phyloP scores from a whole-genome alignment of 768 basidiomycete genomes.

The Holtermannia corniformis region DNA sequence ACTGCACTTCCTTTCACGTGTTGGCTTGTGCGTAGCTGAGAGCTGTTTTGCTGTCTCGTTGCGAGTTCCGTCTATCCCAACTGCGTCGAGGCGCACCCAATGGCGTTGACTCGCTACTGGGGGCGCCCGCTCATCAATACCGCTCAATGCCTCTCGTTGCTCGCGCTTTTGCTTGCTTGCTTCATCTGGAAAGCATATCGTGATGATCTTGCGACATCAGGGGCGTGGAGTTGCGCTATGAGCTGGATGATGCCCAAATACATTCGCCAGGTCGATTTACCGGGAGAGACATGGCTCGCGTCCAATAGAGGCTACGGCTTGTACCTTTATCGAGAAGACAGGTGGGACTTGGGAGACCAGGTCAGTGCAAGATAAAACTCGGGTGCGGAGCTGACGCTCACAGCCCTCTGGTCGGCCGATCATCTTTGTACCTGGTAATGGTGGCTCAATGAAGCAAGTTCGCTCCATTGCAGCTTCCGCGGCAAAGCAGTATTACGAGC shows the following conservation, averaged over 20 bases:
- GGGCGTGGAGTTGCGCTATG: conserved; percentile 59
- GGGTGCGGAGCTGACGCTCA: background rate
- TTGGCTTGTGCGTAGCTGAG: too few species aligned
- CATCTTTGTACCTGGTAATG: conserved; percentile 93
- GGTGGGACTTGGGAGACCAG: conserved; percentile 60
- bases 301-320: conserved; percentile 66
- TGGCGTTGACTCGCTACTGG: too few species aligned
- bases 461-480: conserved; percentile 92
- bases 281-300: too few species aligned
- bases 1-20: too few species aligned
- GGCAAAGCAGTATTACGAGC: conserved; percentile 62
- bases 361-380: conserved; percentile 40
- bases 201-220: background rate
- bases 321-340: conserved; percentile 82
- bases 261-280: conserved; percentile 53
- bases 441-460: conserved; percentile 86
- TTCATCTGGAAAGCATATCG: background rate
- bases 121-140: too few species aligned
- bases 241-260: conserved; percentile 94
- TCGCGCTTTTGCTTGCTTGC: background rate
- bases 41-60: too few species aligned
- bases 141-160: too few species aligned
- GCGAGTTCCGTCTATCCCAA: too few species aligned
- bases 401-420: conserved; percentile 59
- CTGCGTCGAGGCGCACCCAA: too few species aligned